Conservation (phyloP, 257 asterid genomes). For the Primulina huaijiensis region DNA sequence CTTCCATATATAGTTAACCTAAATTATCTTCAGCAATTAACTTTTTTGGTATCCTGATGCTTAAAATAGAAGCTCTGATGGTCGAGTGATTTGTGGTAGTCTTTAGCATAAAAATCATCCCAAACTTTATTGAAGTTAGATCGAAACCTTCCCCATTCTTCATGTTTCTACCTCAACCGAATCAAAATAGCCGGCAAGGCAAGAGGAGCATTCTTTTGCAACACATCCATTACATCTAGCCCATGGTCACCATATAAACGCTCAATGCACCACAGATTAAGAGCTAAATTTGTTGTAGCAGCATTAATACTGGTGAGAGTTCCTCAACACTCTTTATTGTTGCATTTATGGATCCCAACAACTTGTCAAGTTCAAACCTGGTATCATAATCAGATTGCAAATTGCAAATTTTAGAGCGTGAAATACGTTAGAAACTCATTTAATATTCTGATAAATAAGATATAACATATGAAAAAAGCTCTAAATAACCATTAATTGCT, state of each 20-base stretch:
- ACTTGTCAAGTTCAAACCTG: conserved; percentile 97
- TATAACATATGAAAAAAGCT: too few relatives aligned
- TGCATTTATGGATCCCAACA: conserved; percentile 84
- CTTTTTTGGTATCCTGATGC: conserved; percentile 90
- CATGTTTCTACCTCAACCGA: conserved; percentile 96
- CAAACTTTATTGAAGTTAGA: conserved; percentile 90
- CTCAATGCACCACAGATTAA: conserved; percentile 90
- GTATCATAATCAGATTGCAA: too few relatives aligned
- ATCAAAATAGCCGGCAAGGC: conserved; percentile 80
- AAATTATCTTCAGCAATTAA: conserved; percentile 83
- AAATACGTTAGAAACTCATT: too few relatives aligned
- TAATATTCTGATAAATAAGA: too few relatives aligned
- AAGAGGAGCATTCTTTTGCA: conserved; percentile 77
- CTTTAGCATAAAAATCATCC: conserved; percentile 94
- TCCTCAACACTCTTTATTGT: conserved; percentile 85
- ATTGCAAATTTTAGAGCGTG: too few relatives aligned
- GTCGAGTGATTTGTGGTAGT: conserved; percentile 93
- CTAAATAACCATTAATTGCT: too few relatives aligned
- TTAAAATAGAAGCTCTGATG: conserved; percentile 98
- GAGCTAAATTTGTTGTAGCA: conserved; percentile 43
- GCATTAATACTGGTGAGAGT: conserved; percentile 49
- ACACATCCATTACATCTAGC: conserved; percentile 85
- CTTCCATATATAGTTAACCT: neutral
- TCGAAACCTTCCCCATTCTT: conserved; percentile 92
- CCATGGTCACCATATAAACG: conserved; percentile 99